Conservation (phyloP, 768 basidiomycete genomes). For the Paxillus involutus region DNA sequence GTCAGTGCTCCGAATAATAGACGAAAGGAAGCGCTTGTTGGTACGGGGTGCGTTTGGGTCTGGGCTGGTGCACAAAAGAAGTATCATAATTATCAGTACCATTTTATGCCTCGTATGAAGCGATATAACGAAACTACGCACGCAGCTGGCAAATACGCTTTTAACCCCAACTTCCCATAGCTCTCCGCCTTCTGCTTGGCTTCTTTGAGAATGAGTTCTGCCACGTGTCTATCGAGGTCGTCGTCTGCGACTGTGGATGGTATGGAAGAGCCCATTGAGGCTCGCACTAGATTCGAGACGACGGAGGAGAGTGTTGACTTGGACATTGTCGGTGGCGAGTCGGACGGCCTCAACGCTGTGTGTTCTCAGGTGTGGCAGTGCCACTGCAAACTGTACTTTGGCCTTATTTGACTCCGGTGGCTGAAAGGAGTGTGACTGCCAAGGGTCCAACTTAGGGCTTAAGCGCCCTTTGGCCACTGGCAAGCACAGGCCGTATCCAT, state of each 20-base stretch:
- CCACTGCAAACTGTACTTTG: slow-evolving; percentile 7
- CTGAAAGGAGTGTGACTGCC: background rate
- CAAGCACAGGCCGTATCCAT: no score
- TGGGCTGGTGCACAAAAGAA: slow-evolving; percentile 36
- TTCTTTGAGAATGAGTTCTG: slow-evolving; percentile 87
- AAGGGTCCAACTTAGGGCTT: no score
- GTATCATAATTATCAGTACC: background rate
- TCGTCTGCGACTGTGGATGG: slow-evolving; percentile 64
- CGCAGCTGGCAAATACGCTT: slow-evolving; percentile 67
- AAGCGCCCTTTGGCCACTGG: no score
- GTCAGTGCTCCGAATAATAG: slow-evolving; percentile 91
- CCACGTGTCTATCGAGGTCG: slow-evolving; percentile 90
- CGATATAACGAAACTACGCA: slow-evolving; percentile 35
- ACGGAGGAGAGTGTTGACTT: slow-evolving; percentile 76
- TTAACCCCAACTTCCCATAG: slow-evolving; percentile 75
- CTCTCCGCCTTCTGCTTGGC: slow-evolving; percentile 88
- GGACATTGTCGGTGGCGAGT: slow-evolving; percentile 32
- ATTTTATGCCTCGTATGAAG: background rate
- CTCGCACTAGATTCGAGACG: slow-evolving; percentile 76
- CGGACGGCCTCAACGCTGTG: background rate
- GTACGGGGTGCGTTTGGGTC: slow-evolving; percentile 76
- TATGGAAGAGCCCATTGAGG: slow-evolving; percentile 71
- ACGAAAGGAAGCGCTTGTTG: slow-evolving; percentile 79
- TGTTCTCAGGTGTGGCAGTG: background rate
- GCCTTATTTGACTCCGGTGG: slow-evolving; percentile 20